Base-by-base conservation (phyloP, 768 basidiomycete species). In the Tylopilus sp. region DNA sequence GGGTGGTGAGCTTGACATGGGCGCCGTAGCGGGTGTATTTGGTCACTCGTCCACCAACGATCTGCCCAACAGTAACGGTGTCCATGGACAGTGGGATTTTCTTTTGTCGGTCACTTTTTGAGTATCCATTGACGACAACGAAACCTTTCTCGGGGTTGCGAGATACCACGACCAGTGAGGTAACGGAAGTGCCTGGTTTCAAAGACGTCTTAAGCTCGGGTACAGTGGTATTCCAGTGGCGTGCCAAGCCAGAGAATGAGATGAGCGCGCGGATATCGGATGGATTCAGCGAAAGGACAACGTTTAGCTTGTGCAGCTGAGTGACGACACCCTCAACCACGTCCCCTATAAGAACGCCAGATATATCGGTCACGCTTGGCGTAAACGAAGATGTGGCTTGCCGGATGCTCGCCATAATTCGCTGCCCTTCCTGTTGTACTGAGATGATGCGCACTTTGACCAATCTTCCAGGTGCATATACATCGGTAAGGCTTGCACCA, bases 201-300 rank as follows among this genome's bases (percentile, higher is more conserved):
- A 98, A 70, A 8, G 72, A 67, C 3, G 71, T 69, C 22, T 81
- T 81, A 21, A 94, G 73, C 60, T 89, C 86, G 22, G 84, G 73
- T 17, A 86, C 71, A 2, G 85, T 75, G n/a, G 81, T 66, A 25
- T 73, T 76, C 31, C 88, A 82, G 57, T 86, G 82, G 57, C 91
- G 92, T 11, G 95, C 93, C 51, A 98, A 74, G 57, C 88, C 89
- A 63, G 86, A 86, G 55, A 97, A 72, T 0, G 95, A 92, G n/a
- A 98, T 71, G 22, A 98, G 77, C 0, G 91, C 93, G 35, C 83
- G 83, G 38, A 86, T 76, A 58, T 80, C 75, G 4, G 80, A 81
- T 2, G 87, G 85, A 49, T 82, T 73, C 22, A 98, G 78, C 12
- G 79, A 79, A 44, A 98, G 71, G 21, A 94, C 75, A 25, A 81